These are phyloP conservation scores for Pycnococcus provasolii DNA, from an alignment of 139 green algal genomes.

Conservation along the genomic window DNA sequence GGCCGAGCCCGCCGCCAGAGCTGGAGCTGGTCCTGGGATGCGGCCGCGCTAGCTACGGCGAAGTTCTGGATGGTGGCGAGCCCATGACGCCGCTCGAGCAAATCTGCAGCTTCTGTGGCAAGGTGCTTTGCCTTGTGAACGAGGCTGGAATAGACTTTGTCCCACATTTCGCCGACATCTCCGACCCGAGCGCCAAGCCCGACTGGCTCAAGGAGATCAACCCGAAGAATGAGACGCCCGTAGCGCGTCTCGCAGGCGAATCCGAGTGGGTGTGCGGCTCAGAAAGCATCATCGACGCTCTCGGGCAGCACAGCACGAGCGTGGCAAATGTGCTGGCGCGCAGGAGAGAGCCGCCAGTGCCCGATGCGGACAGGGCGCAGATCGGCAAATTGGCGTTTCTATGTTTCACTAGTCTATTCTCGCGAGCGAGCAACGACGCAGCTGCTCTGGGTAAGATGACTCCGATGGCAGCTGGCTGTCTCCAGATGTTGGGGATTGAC, in stretches of 20 bases:
- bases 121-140: not conserved
- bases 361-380: too few species aligned
- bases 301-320: too few species aligned
- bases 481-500: too few species aligned
- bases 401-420: too few species aligned
- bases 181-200: not conserved
- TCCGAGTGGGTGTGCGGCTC: not conserved
- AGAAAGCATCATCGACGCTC: not conserved
- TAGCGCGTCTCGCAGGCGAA: not conserved
- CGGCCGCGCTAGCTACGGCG: not conserved
- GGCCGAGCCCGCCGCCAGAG: not conserved
- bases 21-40: not conserved
- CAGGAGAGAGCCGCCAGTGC: too few species aligned
- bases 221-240: slow-evolving; percentile 6
- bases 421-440: too few species aligned
- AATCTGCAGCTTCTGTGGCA: not conserved
- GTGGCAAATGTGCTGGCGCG: too few species aligned
- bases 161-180: not conserved
- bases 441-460: too few species aligned
- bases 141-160: not conserved
- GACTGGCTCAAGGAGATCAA: not conserved
- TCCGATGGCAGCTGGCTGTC: too few species aligned
- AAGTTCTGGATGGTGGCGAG: not conserved
- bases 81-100: not conserved
- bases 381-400: too few species aligned